Base-by-base conservation (phyloP, 768 basidiomycete genomes). In the Suillus luteus region DNA sequence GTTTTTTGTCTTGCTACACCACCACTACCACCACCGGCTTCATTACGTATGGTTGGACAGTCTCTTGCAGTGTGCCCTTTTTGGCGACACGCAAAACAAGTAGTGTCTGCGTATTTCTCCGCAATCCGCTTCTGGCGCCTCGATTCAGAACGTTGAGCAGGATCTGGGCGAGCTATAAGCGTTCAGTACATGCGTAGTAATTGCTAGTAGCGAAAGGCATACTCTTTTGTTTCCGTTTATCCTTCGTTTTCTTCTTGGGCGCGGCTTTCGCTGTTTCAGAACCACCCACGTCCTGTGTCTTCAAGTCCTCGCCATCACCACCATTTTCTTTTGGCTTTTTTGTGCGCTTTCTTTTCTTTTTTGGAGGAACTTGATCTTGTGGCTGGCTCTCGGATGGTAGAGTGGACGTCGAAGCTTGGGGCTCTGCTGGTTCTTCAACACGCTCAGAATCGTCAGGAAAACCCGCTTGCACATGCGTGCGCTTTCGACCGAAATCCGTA, bases 41-140 rank as follows among this genome's bases (percentile, higher is more conserved):
- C 60, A 40, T 70, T 62, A 12, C 77, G 66, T 9, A 77, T 73
- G 17, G 79, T 84, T 0, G 91, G 90, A 72, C 95, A 98, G 62
- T 94, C 86, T 72, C 82, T 87, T 3, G 94, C 94, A 2, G 89
- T 80, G 71, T 98, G 95, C 0, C 95, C 95, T 65, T 82, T 85
- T 70, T 87, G 81, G 59, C 95, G 84, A 78, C 95, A 98, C 3
- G 90, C 91, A 74, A 95, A 96, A 72, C 95, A 97, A 7, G 84
- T 87, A 1, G 88, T 94, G 2, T 79, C 74, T 10, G 81, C 77
- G 14, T 81, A 68, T 49, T 86, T 84, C 55, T 89, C 85, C 3
- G 83, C 71, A 59, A 85, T 83, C 43, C 94, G 86, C 66, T 85
- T 82, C 59, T 87, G 70, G 15, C 93, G 83, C 57, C 95, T 81